These are phyloP conservation scores for Trametes pubescens DNA, from an alignment of 1,284 basidiomycete genomes.

Conservation along the genomic window DNA sequence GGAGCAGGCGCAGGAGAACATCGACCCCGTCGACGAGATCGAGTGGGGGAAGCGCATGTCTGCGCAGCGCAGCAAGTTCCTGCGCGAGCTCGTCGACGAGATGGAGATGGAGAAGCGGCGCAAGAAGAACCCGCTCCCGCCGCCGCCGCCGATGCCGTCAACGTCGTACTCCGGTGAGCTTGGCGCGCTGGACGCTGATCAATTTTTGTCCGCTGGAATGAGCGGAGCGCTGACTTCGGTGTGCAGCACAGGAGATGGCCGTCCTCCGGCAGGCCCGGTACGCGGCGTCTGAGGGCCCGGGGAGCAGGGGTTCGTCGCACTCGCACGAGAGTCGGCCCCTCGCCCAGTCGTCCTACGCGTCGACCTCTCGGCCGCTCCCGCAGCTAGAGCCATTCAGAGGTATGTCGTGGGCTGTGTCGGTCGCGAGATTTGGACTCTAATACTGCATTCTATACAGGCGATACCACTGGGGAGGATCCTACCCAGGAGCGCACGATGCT, in stretches of 20 bases:
- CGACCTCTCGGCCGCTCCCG: constrained; percentile 33
- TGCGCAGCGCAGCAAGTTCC: constrained; percentile 48
- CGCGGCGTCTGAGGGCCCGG: constrained; percentile 36
- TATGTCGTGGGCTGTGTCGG: not conserved
- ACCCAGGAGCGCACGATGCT: constrained; percentile 40
- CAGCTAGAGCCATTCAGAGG: constrained; percentile 30
- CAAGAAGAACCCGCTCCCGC: constrained; percentile 38
- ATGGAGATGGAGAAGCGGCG: constrained; percentile 45
- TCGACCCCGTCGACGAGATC: constrained; percentile 51
- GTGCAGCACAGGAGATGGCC: constrained; percentile 37
- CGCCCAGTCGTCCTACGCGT: constrained; percentile 30
- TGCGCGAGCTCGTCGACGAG: constrained; percentile 50
- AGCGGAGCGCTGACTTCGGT: constrained; percentile 8
- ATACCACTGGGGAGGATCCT: constrained; percentile 31
- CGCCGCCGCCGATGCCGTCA: constrained; percentile 30
- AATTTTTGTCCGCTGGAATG: not conserved
- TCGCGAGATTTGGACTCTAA: not conserved
- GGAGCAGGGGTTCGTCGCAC: constrained; percentile 44
- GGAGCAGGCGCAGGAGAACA: constrained; percentile 49
- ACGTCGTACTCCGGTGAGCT: constrained; percentile 39
- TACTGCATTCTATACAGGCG: constrained; percentile 14
- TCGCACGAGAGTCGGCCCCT: constrained; percentile 39
- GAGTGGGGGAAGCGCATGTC: constrained; percentile 53
- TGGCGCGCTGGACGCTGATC: not conserved
- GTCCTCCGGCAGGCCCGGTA: constrained; percentile 38